Percentiles rank a stretch among this genome's conserved stretches.
These are phyloP conservation scores for Fusarium nygamai DNA, from an alignment of 2,329 filamentous ascomycete species.

Conservation along the genomic window DNA sequence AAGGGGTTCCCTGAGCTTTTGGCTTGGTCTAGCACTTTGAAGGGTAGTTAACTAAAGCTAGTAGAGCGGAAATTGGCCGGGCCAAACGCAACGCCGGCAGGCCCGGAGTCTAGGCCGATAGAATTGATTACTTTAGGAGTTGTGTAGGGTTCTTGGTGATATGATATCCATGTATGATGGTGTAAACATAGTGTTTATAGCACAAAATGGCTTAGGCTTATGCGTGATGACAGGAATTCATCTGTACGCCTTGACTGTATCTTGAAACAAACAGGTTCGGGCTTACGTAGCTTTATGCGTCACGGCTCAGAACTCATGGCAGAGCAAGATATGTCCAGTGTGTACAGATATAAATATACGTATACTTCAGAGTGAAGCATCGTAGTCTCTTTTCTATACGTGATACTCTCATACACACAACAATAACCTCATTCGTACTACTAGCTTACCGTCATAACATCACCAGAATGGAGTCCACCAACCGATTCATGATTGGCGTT, in stretches of 20 bases:
- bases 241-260: background rate
- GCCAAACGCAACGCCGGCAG: background rate
- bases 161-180: background rate
- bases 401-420: background rate
- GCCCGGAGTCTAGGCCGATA: background rate
- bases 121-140: background rate
- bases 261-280: accelerated
- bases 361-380: background rate
- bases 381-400: background rate
- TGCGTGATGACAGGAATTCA: background rate
- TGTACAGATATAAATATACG: background rate
- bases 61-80: background rate
- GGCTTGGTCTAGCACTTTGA: no score
- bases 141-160: accelerated
- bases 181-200: background rate
- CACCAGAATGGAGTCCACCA: background rate
- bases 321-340: background rate
- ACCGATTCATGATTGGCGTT: background rate
- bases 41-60: background rate
- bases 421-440: background rate
- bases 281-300: background rate
- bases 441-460: background rate
- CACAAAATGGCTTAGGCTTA: background rate
- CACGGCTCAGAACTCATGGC: background rate
- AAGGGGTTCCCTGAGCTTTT: no score